Evolutionary conservation across 257 asterid species (phyloP), one percentile per base, ranked within the genome.

Genomic region (Fraxinus excelsior): DNA sequence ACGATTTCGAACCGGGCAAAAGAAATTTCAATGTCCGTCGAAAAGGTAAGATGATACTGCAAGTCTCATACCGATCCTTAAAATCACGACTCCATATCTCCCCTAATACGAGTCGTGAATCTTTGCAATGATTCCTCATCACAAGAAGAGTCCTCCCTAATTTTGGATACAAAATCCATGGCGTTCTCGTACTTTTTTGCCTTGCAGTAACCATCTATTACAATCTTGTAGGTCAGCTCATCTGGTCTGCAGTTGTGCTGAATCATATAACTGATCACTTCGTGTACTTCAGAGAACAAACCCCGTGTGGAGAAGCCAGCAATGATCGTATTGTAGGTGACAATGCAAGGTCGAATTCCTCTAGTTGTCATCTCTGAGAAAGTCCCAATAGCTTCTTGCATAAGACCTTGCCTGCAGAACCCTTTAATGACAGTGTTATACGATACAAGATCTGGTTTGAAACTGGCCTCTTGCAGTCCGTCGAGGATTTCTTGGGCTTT

Each of bases 401-500:
- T 93, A 1, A 92, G 90, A 19, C 99, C 98, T 82, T 91, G 96
- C 83, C 99, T 90, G 84, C 99, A 95, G 80, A 95, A 95, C 38
- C 88, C 98, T 81, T 95, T 95, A 74, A 95, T 93, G 68, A 91
- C 98, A 10, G 98, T 95, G 84, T 95, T 95, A 26, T 93, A 95
- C n/a, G 99, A 95, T 35, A 95, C 94, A n/a, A 91, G 92, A 80
- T 95, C 99, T 3, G 98, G 98, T 69, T 83, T 85, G 35, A 87
- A 90, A 16, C 92, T 87, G 10, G 82, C 70, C 62, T 87, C 83
- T 28, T 81, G 80, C 81, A 95, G 60, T 44, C 91, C 91, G 3
- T 69, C 82, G 74, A 95, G 96, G 21, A 95, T 88, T 71, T 95
- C 97, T 81, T 86, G 91, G 0, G 98, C 99, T 82, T 87, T 95